phyloP scores from a whole-genome alignment of 1,284 basidiomycete genomes.

The Cutaneotrichosporon spelunceum region DNA sequence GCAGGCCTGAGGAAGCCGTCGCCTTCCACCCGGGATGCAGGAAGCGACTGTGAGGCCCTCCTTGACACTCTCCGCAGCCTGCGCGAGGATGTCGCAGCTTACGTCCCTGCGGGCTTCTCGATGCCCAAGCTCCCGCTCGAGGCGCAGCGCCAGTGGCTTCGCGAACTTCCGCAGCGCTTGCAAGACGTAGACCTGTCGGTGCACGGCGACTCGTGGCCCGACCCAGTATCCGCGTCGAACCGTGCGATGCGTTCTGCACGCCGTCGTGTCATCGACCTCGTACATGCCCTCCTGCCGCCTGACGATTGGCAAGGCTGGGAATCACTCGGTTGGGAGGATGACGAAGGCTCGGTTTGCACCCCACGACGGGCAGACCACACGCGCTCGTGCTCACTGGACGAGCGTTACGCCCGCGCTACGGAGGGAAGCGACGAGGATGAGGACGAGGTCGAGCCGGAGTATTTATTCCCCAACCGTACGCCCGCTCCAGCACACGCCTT shows the following conservation, averaged over 20 bases:
- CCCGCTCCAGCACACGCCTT: slow-evolving; percentile 44
- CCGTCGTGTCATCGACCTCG: slow-evolving; percentile 41
- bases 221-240: slow-evolving; percentile 15
- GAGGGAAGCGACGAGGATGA: slow-evolving; percentile 25
- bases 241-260: slow-evolving; percentile 34
- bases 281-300: slow-evolving; percentile 44
- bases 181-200: slow-evolving; percentile 33
- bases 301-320: slow-evolving; percentile 53
- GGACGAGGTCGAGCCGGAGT: slow-evolving; percentile 46
- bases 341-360: slow-evolving; percentile 20
- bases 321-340: slow-evolving; percentile 49
- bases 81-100: slow-evolving; percentile 44
- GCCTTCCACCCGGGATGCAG: background rate
- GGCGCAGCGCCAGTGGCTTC: slow-evolving; percentile 36
- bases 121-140: slow-evolving; percentile 15
- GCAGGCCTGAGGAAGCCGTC: background rate
- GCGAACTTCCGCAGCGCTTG: slow-evolving; percentile 35
- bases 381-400: slow-evolving; percentile 20
- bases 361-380: slow-evolving; percentile 10
- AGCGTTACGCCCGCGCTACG: slow-evolving; percentile 22
- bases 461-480: slow-evolving; percentile 53
- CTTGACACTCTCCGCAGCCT: slow-evolving; percentile 41
- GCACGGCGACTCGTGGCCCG: slow-evolving; percentile 20
- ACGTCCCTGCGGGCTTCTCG: slow-evolving; percentile 28
- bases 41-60: slow-evolving; percentile 6